Evolutionary conservation across 257 asterid genomes (phyloP).

Genomic region (Ballota nigra): DNA sequence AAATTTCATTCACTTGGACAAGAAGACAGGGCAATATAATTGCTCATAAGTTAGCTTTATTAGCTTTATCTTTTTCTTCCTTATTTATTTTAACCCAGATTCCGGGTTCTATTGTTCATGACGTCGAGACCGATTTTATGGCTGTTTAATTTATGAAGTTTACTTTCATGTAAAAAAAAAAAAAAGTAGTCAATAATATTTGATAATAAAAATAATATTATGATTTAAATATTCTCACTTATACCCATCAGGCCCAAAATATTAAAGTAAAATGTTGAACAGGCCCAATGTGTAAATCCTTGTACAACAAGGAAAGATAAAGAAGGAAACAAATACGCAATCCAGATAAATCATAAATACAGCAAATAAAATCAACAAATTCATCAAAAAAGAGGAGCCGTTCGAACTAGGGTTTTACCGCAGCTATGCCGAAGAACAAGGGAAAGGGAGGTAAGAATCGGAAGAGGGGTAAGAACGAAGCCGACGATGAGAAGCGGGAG

Average conservation of each 20-base stretch:
- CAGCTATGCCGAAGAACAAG: slow-evolving; percentile 91
- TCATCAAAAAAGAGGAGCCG: slow-evolving; percentile 17
- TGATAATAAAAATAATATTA: too few species aligned
- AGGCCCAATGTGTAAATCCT: background rate
- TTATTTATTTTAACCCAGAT: too few species aligned
- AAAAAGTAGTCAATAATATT: too few species aligned
- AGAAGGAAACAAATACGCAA: background rate
- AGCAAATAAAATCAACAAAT: background rate
- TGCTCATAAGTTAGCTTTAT: too few species aligned
- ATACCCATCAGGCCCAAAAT: background rate
- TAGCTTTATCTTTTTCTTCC: too few species aligned
- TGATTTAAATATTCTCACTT: background rate
- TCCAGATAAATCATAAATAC: background rate
- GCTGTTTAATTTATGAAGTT: too few species aligned
- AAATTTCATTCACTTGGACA: too few species aligned
- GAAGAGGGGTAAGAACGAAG: slow-evolving; percentile 96
- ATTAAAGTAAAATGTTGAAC: background rate
- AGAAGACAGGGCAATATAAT: too few species aligned
- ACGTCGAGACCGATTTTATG: too few species aligned
- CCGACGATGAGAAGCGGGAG: slow-evolving; percentile 95
- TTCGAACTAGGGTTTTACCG: slow-evolving; percentile 42
- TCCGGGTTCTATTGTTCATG: too few species aligned
- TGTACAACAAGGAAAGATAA: background rate
- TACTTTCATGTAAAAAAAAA: too few species aligned
- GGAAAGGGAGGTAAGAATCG: slow-evolving; percentile 99